A percentile compares a stretch with the other conserved stretches of the same genome.
These are phyloP conservation scores for Taxawa tesnikishii DNA, from an alignment of 2,329 filamentous ascomycete species.

Conservation along the genomic window DNA sequence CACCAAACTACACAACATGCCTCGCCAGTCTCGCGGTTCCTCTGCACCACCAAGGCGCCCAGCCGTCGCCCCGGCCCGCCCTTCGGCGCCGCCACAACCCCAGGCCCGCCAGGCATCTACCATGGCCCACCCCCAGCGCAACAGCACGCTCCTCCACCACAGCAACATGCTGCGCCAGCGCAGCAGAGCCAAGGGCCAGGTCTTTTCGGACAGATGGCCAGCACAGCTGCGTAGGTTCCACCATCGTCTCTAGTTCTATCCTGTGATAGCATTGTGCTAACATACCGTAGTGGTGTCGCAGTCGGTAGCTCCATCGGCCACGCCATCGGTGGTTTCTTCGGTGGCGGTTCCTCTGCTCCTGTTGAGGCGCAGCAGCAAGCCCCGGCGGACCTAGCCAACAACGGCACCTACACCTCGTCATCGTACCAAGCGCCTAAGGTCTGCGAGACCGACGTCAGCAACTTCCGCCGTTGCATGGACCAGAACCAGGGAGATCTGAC, in stretches of 20 bases:
- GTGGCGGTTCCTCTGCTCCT: slow-evolving; percentile 52
- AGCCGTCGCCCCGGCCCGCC: slow-evolving; percentile 27
- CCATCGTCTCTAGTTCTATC: background rate
- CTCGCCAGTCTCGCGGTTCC: slow-evolving; percentile 34
- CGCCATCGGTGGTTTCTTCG: slow-evolving; percentile 81
- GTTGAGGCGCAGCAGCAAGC: slow-evolving; percentile 36
- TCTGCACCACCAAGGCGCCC: slow-evolving; percentile 33
- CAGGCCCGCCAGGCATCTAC: slow-evolving; percentile 40
- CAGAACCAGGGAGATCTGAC: slow-evolving; percentile 87
- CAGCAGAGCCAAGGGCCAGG: slow-evolving; percentile 56
- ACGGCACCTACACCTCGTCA: slow-evolving; percentile 19
- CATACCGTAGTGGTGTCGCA: slow-evolving; percentile 67
- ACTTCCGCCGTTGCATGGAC: slow-evolving; percentile 94
- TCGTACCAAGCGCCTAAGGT: slow-evolving; percentile 28
- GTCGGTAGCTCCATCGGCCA: slow-evolving; percentile 93
- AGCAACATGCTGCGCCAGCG: slow-evolving; percentile 24
- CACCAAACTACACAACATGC: slow-evolving; percentile 24
- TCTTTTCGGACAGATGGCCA: slow-evolving; percentile 93
- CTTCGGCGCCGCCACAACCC: slow-evolving; percentile 55
- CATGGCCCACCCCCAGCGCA: slow-evolving; percentile 31
- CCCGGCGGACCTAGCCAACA: slow-evolving; percentile 25
- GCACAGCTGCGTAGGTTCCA: slow-evolving; percentile 79
- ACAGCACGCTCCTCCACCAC: slow-evolving; percentile 37
- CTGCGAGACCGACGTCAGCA: slow-evolving; percentile 68
- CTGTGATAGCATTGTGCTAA: slow-evolving; percentile 11